These are phyloP conservation scores for Podila verticillata DNA, from an alignment of 192 early-diverging fungal species.

Conservation along the genomic window DNA sequence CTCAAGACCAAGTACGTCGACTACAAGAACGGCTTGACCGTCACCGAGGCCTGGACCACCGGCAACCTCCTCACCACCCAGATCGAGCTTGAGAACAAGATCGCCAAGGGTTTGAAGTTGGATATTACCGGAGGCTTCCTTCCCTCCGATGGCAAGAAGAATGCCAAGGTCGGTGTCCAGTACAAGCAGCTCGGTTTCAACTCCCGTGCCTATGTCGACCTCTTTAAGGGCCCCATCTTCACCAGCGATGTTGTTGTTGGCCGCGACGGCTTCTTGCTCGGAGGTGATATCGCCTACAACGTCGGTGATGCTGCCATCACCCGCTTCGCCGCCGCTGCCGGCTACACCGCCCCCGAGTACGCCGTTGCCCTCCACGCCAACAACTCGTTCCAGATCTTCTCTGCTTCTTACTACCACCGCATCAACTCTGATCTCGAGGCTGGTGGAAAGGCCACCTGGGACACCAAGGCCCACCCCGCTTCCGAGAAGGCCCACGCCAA, in stretches of 20 bases:
- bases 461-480: constrained; percentile 83
- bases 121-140: constrained; percentile 86
- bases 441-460: constrained; percentile 94
- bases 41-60: constrained; percentile 98
- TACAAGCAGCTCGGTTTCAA: constrained; percentile 98
- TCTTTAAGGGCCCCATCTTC: constrained; percentile 94
- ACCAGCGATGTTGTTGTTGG: constrained; percentile 90
- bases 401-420: constrained; percentile 97
- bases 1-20: constrained; percentile 98
- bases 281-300: constrained; percentile 96
- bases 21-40: constrained; percentile 91
- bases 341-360: constrained; percentile 91
- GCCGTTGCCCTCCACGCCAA: constrained; percentile 87
- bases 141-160: constrained; percentile 85
- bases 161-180: constrained; percentile 82
- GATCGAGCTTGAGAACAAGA: constrained; percentile 92
- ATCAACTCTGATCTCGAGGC: constrained; percentile 92
- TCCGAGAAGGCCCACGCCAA: too few relatives aligned
- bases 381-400: constrained; percentile 89
- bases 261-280: constrained; percentile 88
- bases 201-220: constrained; percentile 88
- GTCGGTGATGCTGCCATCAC: constrained; percentile 83
- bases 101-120: constrained; percentile 97
- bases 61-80: constrained; percentile 90
- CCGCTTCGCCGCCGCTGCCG: constrained; percentile 90